Evolutionary conservation across 495 filamentous ascomycete genomes (phyloP).

Genomic region (Trichoderma asperelloides): DNA sequence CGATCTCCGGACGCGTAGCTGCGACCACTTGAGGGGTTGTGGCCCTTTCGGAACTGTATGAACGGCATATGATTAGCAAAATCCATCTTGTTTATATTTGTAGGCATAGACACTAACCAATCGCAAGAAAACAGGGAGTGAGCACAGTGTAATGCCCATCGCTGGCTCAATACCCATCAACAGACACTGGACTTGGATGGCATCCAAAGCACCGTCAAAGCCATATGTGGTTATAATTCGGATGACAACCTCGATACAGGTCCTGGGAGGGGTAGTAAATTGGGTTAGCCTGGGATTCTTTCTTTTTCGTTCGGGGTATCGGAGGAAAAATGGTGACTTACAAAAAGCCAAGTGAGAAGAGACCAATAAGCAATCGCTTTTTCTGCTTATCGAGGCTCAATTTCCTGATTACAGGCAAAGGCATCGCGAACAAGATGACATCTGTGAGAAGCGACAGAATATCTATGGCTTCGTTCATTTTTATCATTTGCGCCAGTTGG

Average conservation of each 20-base stretch:
- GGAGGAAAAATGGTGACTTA: not conserved
- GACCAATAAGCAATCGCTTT: conserved; percentile 5
- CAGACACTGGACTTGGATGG: conserved; percentile 5
- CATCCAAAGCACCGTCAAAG: conserved; percentile 10
- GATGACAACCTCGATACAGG: conserved; percentile 9
- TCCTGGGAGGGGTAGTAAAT: not conserved
- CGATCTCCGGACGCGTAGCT: conserved; percentile 5
- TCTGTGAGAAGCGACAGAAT: conserved; percentile 10
- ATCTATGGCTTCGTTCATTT: conserved; percentile 9
- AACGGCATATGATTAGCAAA: not conserved
- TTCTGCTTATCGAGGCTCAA: conserved; percentile 1
- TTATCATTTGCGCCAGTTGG: not conserved
- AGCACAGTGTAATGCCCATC: conserved; percentile 10
- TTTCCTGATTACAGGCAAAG: conserved; percentile 1
- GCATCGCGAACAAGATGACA: conserved; percentile 9
- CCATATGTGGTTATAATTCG: conserved; percentile 9
- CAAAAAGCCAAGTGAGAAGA: conserved; percentile 9
- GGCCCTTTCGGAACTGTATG: conserved; percentile 1
- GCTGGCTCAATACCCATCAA: conserved; percentile 10
- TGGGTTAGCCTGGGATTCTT: not conserved
- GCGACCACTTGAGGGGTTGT: not conserved
- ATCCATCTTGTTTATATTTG: too few relatives aligned
- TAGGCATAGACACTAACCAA: conserved; percentile 2
- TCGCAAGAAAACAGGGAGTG: not conserved
- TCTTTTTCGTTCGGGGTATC: not conserved